Evolutionary conservation across 148 eudicot species (phyloP), one percentile per base, ranked within the genome.

Genomic region (Camellia sinensis): DNA sequence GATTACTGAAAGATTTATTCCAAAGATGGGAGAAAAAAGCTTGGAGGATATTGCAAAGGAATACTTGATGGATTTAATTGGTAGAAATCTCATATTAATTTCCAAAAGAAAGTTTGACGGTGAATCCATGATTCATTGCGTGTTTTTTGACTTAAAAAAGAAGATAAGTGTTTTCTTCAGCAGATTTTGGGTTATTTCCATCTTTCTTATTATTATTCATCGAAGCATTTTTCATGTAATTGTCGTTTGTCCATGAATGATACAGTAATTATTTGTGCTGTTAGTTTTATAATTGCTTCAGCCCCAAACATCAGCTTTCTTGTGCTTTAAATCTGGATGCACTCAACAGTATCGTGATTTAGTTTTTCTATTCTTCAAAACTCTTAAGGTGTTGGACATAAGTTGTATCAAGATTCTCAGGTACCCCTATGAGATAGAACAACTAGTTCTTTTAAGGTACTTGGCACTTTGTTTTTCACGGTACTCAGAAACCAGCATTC

Each of bases 1-100:
- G 89, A 71, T 81, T 29, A 88, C 88, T 0, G 86, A 89, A 71
- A 89, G 89, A 8, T 85, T 84, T 21, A 71, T 84, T n/a, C 14
- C 1, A 0, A 63, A 54, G 6, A 64, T 29, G 15, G 53, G 21
- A 1, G 17, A 13, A 3, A 78, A 78, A n/a, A 43, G 3, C 41
- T 3, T 74, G 56, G 84, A 85, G 79, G 22, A 41, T 59, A 63
- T 78, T 41, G 84, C 82, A 10, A 66, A 76, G 12, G 85, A 78
- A 14, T 86, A 82, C 80, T 81, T 88, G 29, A 73, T 53, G 69
- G 84, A 88, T 44, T 85, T 88, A 21, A 80, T 84, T 53, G 79
- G 70, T 50, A 84, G 81, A 65, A 82, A 83, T 40, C 73, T 86
- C 11, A 68, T 88, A 11, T 53, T 78, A 12, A 83, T 82, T 4